Percentiles rank a stretch among this genome's conserved stretches.
Evolutionary conservation across 106 monocot genomes (phyloP).

Genomic region (Xerophyta viscosa): DNA sequence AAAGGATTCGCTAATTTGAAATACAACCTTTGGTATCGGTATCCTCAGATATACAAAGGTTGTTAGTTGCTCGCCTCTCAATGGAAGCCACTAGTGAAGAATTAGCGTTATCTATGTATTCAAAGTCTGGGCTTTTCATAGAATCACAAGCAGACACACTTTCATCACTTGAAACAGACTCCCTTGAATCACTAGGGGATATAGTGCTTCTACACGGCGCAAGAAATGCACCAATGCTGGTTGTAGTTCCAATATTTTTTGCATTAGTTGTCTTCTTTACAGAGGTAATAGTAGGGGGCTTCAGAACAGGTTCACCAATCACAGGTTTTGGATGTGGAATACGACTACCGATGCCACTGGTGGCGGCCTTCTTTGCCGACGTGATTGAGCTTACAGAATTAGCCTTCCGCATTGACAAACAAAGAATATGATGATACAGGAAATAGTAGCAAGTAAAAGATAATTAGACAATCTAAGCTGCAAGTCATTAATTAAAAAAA

Average conservation of each 20-base stretch:
- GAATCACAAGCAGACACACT: conserved; percentile 84
- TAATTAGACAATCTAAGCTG: too few species aligned
- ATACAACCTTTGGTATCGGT: conserved; percentile 33
- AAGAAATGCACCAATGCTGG: conserved; percentile 13
- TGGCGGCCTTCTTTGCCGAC: conserved; percentile 30
- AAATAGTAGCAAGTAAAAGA: not conserved
- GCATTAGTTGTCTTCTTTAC: conserved; percentile 1
- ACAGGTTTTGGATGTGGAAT: conserved; percentile 14
- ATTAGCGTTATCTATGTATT: conserved; percentile 80
- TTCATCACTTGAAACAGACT: conserved; percentile 62
- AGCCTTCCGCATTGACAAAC: conserved; percentile 19
- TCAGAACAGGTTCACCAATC: conserved; percentile 12
- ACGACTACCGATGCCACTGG: not conserved
- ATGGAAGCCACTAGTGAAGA: conserved; percentile 56
- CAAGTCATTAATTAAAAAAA: too few species aligned
- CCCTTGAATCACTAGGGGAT: conserved; percentile 34
- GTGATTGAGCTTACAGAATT: conserved; percentile 8
- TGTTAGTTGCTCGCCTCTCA: conserved; percentile 51
- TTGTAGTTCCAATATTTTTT: conserved; percentile 6
- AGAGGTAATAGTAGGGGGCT: conserved; percentile 2
- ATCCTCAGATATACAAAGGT: conserved; percentile 61
- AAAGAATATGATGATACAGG: not conserved
- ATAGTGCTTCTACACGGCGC: conserved; percentile 33
- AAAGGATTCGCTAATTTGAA: too few species aligned
- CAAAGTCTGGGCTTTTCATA: conserved; percentile 81